Evolutionary conservation across 306 rosid species (phyloP).

Genomic region (Crataegus laevigata): DNA sequence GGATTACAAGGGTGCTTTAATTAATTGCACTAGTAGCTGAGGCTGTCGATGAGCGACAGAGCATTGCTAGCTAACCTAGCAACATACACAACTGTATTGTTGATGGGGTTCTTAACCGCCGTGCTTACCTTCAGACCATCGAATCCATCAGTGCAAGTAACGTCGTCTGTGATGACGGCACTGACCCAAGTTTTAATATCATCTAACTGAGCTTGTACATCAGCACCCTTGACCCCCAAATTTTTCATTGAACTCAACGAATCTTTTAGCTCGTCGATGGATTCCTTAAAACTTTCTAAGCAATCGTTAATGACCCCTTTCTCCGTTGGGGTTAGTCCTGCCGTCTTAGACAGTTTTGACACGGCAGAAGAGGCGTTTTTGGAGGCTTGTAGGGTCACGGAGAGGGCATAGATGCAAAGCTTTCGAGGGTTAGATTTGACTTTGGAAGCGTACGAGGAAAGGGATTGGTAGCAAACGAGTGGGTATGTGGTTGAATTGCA

Average conservation of each 20-base stretch:
- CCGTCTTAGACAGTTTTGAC: constrained; percentile 1
- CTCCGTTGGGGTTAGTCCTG: constrained; percentile 2
- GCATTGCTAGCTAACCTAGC: constrained; percentile 18
- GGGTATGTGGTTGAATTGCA: constrained; percentile 36
- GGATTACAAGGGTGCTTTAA: not conserved
- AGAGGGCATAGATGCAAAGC: constrained; percentile 33
- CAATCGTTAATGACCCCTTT: constrained; percentile 38
- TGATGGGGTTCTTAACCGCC: constrained; percentile 2
- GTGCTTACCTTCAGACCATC: not conserved
- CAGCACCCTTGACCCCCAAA: not conserved
- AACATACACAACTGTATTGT: not conserved
- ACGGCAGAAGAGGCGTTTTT: constrained; percentile 10
- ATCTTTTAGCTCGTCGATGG: constrained; percentile 13
- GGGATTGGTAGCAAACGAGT: constrained; percentile 28
- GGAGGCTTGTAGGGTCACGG: constrained; percentile 27
- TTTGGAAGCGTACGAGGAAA: constrained; percentile 32
- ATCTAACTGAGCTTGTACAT: constrained; percentile 1
- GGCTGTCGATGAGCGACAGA: constrained; percentile 6
- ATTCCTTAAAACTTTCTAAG: constrained; percentile 5
- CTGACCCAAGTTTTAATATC: constrained; percentile 36
- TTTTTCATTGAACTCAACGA: not conserved
- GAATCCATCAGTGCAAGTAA: constrained; percentile 34
- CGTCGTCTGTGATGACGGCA: constrained; percentile 27
- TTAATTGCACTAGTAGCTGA: not conserved
- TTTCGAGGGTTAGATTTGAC: constrained; percentile 30